Conservation (phyloP, 352 stramenopile species). For the Blastocystis sp. region DNA sequence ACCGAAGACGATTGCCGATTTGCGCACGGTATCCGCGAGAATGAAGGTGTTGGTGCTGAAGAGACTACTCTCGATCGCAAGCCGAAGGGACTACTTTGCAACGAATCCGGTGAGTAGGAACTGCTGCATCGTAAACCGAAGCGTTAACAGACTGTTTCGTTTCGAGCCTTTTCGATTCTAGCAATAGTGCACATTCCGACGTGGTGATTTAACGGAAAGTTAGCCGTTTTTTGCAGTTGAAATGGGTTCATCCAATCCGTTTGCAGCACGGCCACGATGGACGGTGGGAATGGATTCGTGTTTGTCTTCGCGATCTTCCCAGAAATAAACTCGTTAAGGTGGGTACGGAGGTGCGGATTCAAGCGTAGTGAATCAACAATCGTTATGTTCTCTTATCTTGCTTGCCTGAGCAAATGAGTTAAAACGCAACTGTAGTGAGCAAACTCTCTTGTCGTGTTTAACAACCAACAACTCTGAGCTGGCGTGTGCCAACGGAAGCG, state of each 20-base stretch:
- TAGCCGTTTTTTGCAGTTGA: too few relatives aligned
- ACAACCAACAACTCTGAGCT: background rate
- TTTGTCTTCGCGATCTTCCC: background rate
- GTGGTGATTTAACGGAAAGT: too few relatives aligned
- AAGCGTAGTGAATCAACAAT: background rate
- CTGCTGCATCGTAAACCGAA: too few relatives aligned
- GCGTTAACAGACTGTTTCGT: too few relatives aligned
- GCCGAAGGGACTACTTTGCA: background rate
- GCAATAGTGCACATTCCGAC: too few relatives aligned
- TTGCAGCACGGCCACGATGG: background rate
- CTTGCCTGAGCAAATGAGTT: background rate
- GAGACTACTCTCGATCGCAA: background rate
- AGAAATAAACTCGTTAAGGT: background rate
- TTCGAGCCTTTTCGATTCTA: too few relatives aligned
- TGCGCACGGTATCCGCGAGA: background rate
- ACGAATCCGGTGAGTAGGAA: constrained; percentile 14
- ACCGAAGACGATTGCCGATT: constrained; percentile 67
- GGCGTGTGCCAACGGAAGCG: too few relatives aligned
- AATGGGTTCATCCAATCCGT: too few relatives aligned
- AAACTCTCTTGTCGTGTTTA: background rate
- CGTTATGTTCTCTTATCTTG: background rate
- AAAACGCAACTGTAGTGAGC: background rate
- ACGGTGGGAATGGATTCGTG: background rate
- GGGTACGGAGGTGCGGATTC: background rate
- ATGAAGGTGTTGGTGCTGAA: constrained; percentile 62